Conservation (phyloP, 1,284 basidiomycete genomes). For the Testicularia cyperi region DNA sequence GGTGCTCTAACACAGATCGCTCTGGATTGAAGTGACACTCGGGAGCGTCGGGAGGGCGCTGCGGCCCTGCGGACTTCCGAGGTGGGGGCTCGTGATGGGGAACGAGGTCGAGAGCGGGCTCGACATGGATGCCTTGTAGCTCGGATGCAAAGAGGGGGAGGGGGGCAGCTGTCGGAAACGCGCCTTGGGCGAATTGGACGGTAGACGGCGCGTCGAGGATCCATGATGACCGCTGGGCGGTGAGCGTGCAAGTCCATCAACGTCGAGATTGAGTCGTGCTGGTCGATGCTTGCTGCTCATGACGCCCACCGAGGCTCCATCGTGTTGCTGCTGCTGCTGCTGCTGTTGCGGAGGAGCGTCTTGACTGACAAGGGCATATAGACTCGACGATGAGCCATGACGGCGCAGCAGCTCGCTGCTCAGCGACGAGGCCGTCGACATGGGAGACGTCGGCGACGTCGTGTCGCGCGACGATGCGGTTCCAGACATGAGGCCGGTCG, state of each 20-base stretch:
- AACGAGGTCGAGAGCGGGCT: slow-evolving; percentile 12
- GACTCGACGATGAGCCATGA: slow-evolving; percentile 9
- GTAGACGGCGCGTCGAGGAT: slow-evolving; percentile 6
- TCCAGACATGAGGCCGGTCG: slow-evolving; percentile 6
- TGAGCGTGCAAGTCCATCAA: slow-evolving; percentile 7
- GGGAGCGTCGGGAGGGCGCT: too few relatives aligned
- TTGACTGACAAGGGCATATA: slow-evolving; percentile 8
- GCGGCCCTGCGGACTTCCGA: slow-evolving; percentile 17
- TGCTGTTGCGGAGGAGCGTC: slow-evolving; percentile 4
- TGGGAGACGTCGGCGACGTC: slow-evolving; percentile 10
- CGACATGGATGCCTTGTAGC: slow-evolving; percentile 12
- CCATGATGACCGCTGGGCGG: slow-evolving; percentile 4
- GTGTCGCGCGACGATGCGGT: slow-evolving; percentile 10
- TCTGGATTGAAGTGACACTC: too few relatives aligned
- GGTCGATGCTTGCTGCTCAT: slow-evolving; percentile 3
- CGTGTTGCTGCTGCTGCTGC: slow-evolving; percentile 3
- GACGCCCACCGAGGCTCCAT: background rate
- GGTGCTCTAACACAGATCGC: too few relatives aligned
- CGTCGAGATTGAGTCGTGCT: slow-evolving; percentile 10
- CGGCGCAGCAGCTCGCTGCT: slow-evolving; percentile 12
- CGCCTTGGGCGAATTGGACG: slow-evolving; percentile 9
- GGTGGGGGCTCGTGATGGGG: slow-evolving; percentile 6
- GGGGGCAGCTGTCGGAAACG: slow-evolving; percentile 23
- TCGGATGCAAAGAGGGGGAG: slow-evolving; percentile 16
- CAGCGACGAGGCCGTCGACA: slow-evolving; percentile 17